Evolutionary conservation across 2,329 filamentous ascomycete species (phyloP).

Genomic region (Ophiostoma sp.): DNA sequence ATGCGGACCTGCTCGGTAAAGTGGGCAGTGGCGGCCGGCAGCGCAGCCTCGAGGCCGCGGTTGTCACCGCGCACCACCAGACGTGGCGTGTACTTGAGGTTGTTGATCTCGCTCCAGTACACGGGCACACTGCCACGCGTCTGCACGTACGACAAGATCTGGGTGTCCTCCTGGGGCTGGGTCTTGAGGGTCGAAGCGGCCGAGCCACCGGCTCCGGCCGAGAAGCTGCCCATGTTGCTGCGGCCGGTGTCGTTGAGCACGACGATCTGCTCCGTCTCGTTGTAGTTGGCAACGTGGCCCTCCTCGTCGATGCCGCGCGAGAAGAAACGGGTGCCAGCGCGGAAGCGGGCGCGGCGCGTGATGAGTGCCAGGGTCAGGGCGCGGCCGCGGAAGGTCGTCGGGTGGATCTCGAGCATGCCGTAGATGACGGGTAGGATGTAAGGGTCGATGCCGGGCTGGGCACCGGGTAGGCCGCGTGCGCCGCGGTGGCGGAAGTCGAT

Average conservation of each 20-base stretch:
- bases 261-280: slow-evolving; percentile 92
- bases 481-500: slow-evolving; percentile 75
- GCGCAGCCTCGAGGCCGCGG: slow-evolving; percentile 72
- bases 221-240: slow-evolving; percentile 72
- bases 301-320: slow-evolving; percentile 89
- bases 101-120: slow-evolving; percentile 95
- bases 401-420: slow-evolving; percentile 87
- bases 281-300: slow-evolving; percentile 96
- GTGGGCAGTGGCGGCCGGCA: slow-evolving; percentile 74
- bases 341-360: slow-evolving; percentile 79
- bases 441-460: slow-evolving; percentile 75
- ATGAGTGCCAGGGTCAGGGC: slow-evolving; percentile 82
- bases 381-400: slow-evolving; percentile 78
- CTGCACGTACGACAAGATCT: slow-evolving; percentile 91
- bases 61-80: slow-evolving; percentile 84
- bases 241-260: slow-evolving; percentile 75
- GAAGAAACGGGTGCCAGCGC: slow-evolving; percentile 90
- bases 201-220: slow-evolving; percentile 54
- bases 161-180: slow-evolving; percentile 62
- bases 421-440: slow-evolving; percentile 95
- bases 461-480: slow-evolving; percentile 58
- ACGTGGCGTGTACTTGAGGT: slow-evolving; percentile 82
- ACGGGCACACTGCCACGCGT: slow-evolving; percentile 93
- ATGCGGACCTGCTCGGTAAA: slow-evolving; percentile 89
- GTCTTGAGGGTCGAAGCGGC: slow-evolving; percentile 10